phyloP scores from a whole-genome alignment of 345 rosid genomes.

The Moricandia arvensis region DNA sequence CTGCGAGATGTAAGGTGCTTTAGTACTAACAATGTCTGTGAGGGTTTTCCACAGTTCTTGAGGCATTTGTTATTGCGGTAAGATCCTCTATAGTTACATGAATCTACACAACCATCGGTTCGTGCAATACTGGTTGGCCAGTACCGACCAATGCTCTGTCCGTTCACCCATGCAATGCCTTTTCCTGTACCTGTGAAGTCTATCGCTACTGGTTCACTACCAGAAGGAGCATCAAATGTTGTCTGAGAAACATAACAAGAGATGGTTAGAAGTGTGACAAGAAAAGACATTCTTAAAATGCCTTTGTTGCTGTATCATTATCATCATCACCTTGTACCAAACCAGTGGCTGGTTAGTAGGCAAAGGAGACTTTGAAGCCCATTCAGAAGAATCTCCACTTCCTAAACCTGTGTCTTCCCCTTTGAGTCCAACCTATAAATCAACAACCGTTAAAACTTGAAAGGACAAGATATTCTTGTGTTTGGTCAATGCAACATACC shows the following conservation, averaged over 20 bases:
- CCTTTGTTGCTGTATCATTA: not conserved
- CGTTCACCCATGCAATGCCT: constrained; percentile 97
- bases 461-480: constrained; percentile 8
- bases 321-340: constrained; percentile 86
- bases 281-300: not conserved
- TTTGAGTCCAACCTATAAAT: constrained; percentile 70
- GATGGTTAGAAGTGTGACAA: not conserved
- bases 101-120: constrained; percentile 55
- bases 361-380: constrained; percentile 63
- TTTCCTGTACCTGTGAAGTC: constrained; percentile 92
- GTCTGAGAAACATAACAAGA: constrained; percentile 46
- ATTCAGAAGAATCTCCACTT: constrained; percentile 66
- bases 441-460: constrained; percentile 12
- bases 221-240: constrained; percentile 64
- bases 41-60: constrained; percentile 86
- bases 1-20: not conserved
- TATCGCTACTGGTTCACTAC: constrained; percentile 67
- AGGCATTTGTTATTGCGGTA: constrained; percentile 71
- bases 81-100: constrained; percentile 78
- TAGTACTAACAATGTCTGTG: constrained; percentile 73
- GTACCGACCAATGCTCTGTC: constrained; percentile 92
- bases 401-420: constrained; percentile 73
- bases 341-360: constrained; percentile 75
- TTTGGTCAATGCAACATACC: constrained; percentile 38
- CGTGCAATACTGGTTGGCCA: constrained; percentile 71